Evolutionary conservation across 345 rosid genomes (phyloP), one percentile per base, ranked within the genome.

Genomic region (Rhodamnia rubescens): DNA sequence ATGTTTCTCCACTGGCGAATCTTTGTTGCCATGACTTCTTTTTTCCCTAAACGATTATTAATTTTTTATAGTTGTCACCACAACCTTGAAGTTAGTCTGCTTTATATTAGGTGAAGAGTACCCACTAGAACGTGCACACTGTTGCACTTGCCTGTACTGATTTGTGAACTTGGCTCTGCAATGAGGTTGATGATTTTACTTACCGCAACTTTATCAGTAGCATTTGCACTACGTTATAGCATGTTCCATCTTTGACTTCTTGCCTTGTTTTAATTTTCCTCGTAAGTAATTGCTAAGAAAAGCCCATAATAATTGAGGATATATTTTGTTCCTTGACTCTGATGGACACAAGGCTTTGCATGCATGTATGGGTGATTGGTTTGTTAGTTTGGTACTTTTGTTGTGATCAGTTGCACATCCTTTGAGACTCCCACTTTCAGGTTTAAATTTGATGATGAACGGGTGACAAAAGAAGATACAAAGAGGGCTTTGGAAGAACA

Each of bases 381-480:
- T 36, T 24, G 51, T 58, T 27, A 56, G 50, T 42, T 57, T 55
- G 53, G 26, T 16, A 51, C 42, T 44, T 42, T 85, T 54, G 26
- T 21, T 52, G 26, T 40, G 20, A 54, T 53, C 26, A 2, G 26
- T 40, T 26, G 11, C 49, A 36, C 11, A 3, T 74, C 26, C 6
- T 83, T 64, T 69, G 50, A 84, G 53, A 58, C 20, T 75, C 47
- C 53, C 57, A 84, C 42, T 82, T 83, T 84, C 83, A 97, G 99
- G 99, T 96, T 88, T 90, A 97, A 96, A 87, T 96, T 97, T 91
- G 99, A 97, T 85, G 99, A 97, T 93, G 99, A 97, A 85, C 94
- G 99, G 75, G 99, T 97, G 85, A 97, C 99, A 27, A 97, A 97
- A 90, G 99, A 96, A 92, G 98, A 96, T 86, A 84, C 90, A 86